Evolutionary conservation across 257 asterid species (phyloP), one percentile per base, ranked within the genome.

Genomic region (Eucommia ulmoides): DNA sequence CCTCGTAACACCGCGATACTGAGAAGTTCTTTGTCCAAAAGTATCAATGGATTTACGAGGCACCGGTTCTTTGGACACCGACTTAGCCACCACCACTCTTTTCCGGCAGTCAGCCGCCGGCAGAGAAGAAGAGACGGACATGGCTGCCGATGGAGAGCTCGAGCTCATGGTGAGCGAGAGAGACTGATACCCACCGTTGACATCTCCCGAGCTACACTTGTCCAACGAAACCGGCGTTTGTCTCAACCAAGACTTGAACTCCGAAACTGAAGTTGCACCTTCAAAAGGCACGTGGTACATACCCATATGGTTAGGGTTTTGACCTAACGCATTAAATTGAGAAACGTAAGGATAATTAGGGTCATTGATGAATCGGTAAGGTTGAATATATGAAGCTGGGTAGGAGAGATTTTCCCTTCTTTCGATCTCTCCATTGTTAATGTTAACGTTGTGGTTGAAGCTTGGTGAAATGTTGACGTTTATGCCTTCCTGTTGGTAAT

Each of bases 1-100:
- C 96, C 96, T 86, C 2, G 96, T 86, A 53, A 86, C 96, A 3
- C 96, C 96, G 2, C 96, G 85, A 54, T 61, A 82, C 49, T 82
- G 96, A 17, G 96, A 86, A 24, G 96, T 86, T 55, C 96, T 70
- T 51, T 86, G 94, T 15, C 94, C 94, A 29, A 86, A 86, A 51
- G 80, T 70, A 54, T 86, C 94, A 19, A 82, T 65, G 0, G 94
- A 86, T 63, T 86, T 86, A 3, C 92, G 79, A 19, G 80, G 85
- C 21, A 26, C 62, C 6, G 65, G 16, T 54, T 76, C 84, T 56
- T 60, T 74, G 3, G 53, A 61, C 26, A 33, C 52, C 17, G 50
- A 41, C 57, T 71, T 63, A 1, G 67, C 65, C 24, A 23, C 74
- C 24, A 64, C 65, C 24, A 64, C 65, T 17, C 93, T 65, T 50